Evolutionary conservation across 2,329 filamentous ascomycete species (phyloP), one percentile per base, ranked within the genome.

Genomic region (Penicillium sp.): DNA sequence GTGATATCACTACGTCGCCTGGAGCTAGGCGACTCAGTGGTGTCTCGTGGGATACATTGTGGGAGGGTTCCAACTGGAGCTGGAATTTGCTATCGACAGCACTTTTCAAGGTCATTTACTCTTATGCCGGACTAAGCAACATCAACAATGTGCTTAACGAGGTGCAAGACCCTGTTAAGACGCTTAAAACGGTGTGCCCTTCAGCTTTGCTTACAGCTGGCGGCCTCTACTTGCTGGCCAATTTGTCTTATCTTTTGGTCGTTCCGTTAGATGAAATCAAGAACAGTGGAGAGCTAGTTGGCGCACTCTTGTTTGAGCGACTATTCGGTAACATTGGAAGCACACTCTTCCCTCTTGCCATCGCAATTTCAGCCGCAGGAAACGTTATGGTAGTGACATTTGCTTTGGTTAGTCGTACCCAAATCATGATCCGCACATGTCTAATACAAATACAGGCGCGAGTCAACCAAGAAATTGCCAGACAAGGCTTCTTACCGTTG

Each of bases 321-420:
- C 75, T 86, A 0, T 90, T 90, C 69, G 87, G 87, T 0, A 71
- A 77, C 0, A 65, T 88, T 10, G 88, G 87, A 0, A 79, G 80
- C 33, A 78, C 77, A 1, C 72, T 89, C 1, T 74, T 90, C 2
- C 85, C 87, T 0, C 70, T 89, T 9, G 83, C 85, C 0, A 86
- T 91, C 33, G 88, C 88, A 0, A 73, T 89, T 24, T 89, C 86
- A 1, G 87, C 86, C 0, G 83, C 80, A 2, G 89, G 88, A 0
- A 91, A 91, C 67, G 87, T 91, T 14, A 86, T 91, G 82, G 86
- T 89, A 0, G 86, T 89, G 2, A 85, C 86, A 0, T 91, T 90
- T 69, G 81, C 86, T 1, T 71, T 87, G 70, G 87, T 88, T 77
- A 65, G 80, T 71, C 31, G 5, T 29, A 6, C 33, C 48, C 19